These are phyloP conservation scores for Strombidium stylifer DNA, from an alignment of 73 alveolate genomes.

Conservation along the genomic window DNA sequence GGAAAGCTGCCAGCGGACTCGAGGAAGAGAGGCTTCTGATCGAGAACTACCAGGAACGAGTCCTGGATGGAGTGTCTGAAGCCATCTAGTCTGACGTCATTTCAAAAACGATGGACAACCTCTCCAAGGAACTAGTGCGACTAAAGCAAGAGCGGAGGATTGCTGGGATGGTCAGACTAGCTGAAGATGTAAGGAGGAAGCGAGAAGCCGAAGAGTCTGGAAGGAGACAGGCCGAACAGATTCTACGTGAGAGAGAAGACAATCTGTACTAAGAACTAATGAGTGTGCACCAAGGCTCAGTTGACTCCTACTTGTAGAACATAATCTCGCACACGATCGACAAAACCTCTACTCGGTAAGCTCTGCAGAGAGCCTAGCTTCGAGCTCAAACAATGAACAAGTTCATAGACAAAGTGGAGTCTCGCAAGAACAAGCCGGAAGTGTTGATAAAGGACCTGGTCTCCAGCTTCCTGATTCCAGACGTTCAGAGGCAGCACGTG, in stretches of 20 bases:
- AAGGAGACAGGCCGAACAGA: constrained; percentile 94
- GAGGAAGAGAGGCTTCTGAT: constrained; percentile 81
- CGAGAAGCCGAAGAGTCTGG: constrained; percentile 97
- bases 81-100: constrained; percentile 92
- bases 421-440: constrained; percentile 85
- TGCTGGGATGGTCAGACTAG: constrained; percentile 88
- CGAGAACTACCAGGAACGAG: constrained; percentile 86
- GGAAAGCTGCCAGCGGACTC: constrained; percentile 62
- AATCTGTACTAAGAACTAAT: constrained; percentile 83
- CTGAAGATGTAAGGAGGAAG: constrained; percentile 94
- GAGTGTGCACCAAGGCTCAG: constrained; percentile 91
- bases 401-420: constrained; percentile 86
- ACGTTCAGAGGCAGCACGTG: constrained; percentile 81
- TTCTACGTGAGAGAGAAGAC: constrained; percentile 92
- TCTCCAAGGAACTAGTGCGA: constrained; percentile 90
- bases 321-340: constrained; percentile 84
- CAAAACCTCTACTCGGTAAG: constrained; percentile 67
- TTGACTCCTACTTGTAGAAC: constrained; percentile 87
- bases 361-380: constrained; percentile 83
- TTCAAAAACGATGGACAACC: constrained; percentile 83
- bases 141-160: constrained; percentile 92
- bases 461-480: constrained; percentile 90
- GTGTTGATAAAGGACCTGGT: constrained; percentile 87
- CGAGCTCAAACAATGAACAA: constrained; percentile 83
- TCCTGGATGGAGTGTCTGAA: constrained; percentile 92